Percentiles rank a stretch among this genome's conserved stretches.
Evolutionary conservation across 495 filamentous ascomycete species (phyloP).

Genomic region (Penicillium malachiteum): DNA sequence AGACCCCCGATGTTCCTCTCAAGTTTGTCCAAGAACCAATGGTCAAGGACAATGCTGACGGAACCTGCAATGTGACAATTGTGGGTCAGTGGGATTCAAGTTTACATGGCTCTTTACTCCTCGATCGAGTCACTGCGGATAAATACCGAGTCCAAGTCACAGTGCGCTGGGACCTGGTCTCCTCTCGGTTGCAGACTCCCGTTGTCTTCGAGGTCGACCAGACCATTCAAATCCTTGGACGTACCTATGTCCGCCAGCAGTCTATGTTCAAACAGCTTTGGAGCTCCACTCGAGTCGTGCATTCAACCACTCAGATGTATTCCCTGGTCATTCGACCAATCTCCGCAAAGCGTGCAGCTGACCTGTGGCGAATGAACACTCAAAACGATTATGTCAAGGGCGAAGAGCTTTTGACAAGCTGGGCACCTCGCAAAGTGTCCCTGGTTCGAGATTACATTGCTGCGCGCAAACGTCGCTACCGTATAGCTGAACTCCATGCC

Average conservation of each 20-base stretch:
- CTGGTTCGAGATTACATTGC: conserved; percentile 79
- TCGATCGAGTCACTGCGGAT: conserved; percentile 86
- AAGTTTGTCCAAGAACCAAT: conserved; percentile 72
- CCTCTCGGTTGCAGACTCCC: conserved; percentile 72
- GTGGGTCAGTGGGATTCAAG: conserved; percentile 95
- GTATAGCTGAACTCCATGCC: conserved; percentile 75
- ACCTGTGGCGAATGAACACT: conserved; percentile 97
- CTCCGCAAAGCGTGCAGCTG: conserved; percentile 84
- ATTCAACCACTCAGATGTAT: conserved; percentile 82
- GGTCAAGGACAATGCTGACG: conserved; percentile 80
- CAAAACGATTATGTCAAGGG: conserved; percentile 92
- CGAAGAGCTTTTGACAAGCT: conserved; percentile 78
- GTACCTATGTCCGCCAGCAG: conserved; percentile 78
- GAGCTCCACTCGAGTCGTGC: conserved; percentile 80
- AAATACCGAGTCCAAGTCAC: conserved; percentile 89
- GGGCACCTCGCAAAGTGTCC: conserved; percentile 86
- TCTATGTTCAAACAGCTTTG: conserved; percentile 86
- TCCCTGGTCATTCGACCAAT: conserved; percentile 80
- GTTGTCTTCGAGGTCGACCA: conserved; percentile 82
- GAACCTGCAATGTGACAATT: conserved; percentile 83
- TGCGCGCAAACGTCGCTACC: conserved; percentile 65
- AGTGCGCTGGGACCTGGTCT: conserved; percentile 77
- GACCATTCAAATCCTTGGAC: conserved; percentile 77
- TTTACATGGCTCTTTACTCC: conserved; percentile 81
- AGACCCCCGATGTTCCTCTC: conserved; percentile 70